Evolutionary conservation across 176 grass and related monocot genomes (phyloP).

Genomic region (Musa troglodytarum): DNA sequence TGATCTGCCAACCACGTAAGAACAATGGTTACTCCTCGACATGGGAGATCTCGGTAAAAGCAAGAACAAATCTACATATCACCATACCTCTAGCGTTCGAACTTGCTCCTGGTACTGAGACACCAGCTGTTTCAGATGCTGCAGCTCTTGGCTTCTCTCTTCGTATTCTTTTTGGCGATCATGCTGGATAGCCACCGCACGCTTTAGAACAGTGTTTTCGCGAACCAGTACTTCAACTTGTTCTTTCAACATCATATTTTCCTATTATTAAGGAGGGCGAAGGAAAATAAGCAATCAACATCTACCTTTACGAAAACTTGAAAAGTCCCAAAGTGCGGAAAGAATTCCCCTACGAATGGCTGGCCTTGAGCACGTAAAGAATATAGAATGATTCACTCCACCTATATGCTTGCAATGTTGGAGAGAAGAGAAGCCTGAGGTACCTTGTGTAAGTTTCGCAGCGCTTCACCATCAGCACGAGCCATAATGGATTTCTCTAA

Average conservation of each 20-base stretch:
- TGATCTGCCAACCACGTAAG: too few species aligned
- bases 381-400: too few species aligned
- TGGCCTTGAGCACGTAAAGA: too few species aligned
- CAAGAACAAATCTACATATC: too few species aligned
- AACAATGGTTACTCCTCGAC: too few species aligned
- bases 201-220: constrained; percentile 72
- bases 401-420: too few species aligned
- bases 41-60: too few species aligned
- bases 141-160: constrained; percentile 38
- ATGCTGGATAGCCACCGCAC: constrained; percentile 63
- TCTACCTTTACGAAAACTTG: background rate
- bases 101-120: constrained; percentile 67
- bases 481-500: constrained; percentile 27
- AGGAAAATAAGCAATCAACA: background rate
- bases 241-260: constrained; percentile 49
- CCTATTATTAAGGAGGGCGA: constrained; percentile 14
- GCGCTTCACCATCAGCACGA: constrained; percentile 7
- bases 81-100: constrained; percentile 54
- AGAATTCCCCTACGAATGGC: too few species aligned
- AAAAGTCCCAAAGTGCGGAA: background rate
- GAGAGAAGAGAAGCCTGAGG: background rate
- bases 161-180: constrained; percentile 59
- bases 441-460: constrained; percentile 22
- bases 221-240: constrained; percentile 34
- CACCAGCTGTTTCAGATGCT: constrained; percentile 57